Conservation (phyloP, 306 rosid species). For the Cicer judaicum region DNA sequence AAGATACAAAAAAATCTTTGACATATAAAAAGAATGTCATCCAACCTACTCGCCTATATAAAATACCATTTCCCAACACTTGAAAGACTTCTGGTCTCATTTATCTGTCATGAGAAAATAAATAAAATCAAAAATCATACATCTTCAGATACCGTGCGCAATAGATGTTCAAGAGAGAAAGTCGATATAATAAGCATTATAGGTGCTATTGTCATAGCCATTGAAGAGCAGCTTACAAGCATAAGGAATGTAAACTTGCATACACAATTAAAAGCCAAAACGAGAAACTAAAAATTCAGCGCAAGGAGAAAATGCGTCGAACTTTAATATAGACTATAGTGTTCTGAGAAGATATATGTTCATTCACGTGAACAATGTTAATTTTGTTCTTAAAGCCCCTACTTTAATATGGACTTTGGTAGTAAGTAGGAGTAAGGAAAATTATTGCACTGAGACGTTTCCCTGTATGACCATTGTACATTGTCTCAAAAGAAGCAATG, state of each 20-base stretch:
- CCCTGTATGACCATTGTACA: slow-evolving; percentile 65
- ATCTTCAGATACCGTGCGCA: background rate
- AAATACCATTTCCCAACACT: slow-evolving; percentile 10
- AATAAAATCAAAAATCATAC: slow-evolving; percentile 9
- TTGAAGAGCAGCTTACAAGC: slow-evolving; percentile 95
- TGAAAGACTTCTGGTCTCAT: background rate
- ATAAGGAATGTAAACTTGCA: slow-evolving; percentile 92
- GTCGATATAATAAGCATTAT: slow-evolving; percentile 65
- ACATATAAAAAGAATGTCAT: slow-evolving; percentile 7
- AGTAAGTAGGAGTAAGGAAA: slow-evolving; percentile 95
- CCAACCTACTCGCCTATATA: background rate
- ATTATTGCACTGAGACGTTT: slow-evolving; percentile 27
- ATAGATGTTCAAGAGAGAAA: background rate
- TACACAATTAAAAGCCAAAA: background rate
- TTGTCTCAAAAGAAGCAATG: slow-evolving; percentile 68
- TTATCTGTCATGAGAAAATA: background rate
- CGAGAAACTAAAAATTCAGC: slow-evolving; percentile 15
- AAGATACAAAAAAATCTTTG: background rate
- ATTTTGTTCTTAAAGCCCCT: slow-evolving; percentile 98
- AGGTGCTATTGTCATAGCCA: slow-evolving; percentile 99
- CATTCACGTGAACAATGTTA: slow-evolving; percentile 87
- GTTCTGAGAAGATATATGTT: background rate
- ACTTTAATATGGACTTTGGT: slow-evolving; percentile 93
- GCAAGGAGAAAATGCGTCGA: slow-evolving; percentile 12
- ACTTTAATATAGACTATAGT: background rate